Percentiles rank a stretch among this genome's conserved stretches.
phyloP scores from a whole-genome alignment of 805 yeast genomes.

The Metschnikowia henanensis region DNA sequence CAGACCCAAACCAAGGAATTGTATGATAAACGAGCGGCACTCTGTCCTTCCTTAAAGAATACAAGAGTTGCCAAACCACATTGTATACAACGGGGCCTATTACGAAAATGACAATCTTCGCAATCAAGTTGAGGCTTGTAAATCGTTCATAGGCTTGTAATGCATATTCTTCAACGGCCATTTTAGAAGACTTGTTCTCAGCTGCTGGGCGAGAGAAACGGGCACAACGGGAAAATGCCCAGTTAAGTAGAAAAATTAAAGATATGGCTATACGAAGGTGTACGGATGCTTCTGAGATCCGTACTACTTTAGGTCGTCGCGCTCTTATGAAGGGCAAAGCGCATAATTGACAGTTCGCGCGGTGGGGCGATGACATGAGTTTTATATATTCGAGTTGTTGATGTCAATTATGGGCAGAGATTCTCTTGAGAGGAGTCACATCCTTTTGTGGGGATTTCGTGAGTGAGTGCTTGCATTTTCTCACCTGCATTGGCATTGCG shows the following conservation, averaged over 20 bases:
- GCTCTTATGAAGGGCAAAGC: neutral
- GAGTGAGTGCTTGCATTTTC: too few species aligned
- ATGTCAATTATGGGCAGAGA: too few species aligned
- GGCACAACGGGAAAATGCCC: neutral
- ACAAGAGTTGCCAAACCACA: slow-evolving; percentile 62
- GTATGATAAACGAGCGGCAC: slow-evolving; percentile 90
- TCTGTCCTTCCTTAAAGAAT: slow-evolving; percentile 74
- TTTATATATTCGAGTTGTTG: too few species aligned
- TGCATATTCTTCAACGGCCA: slow-evolving; percentile 18
- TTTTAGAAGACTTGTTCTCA: neutral
- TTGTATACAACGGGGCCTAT: slow-evolving; percentile 64
- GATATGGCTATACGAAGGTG: slow-evolving; percentile 19
- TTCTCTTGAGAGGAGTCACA: too few species aligned
- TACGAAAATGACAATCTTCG: slow-evolving; percentile 34
- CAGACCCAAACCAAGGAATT: slow-evolving; percentile 96
- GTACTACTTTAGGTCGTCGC: neutral
- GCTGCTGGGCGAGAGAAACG: neutral
- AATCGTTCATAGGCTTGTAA: slow-evolving; percentile 19
- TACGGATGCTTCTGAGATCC: slow-evolving; percentile 11
- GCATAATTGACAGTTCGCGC: too few species aligned
- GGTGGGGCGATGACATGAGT: too few species aligned
- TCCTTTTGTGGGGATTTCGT: too few species aligned
- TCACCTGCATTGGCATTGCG: too few species aligned
- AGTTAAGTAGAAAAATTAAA: neutral
- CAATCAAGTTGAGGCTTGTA: slow-evolving; percentile 24